Percentiles rank a stretch among this genome's conserved stretches.
These are phyloP conservation scores for Phytophthora europaea DNA, from an alignment of 352 stramenopile genomes.

Conservation along the genomic window DNA sequence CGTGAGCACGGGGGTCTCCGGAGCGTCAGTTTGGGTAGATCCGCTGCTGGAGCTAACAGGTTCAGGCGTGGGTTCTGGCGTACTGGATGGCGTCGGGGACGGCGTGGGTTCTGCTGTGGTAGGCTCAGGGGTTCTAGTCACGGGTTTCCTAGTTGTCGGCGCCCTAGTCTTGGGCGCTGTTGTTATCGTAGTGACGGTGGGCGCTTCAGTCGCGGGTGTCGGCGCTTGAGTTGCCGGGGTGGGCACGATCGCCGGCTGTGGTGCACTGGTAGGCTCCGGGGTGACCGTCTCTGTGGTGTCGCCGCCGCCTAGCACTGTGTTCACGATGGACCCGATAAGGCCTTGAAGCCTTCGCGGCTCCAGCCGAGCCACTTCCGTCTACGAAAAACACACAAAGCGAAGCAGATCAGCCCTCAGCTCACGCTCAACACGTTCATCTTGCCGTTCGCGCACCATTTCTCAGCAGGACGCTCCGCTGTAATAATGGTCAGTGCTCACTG, in stretches of 20 bases:
- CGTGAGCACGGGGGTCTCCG: constrained; percentile 16
- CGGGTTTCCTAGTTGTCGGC: constrained; percentile 19
- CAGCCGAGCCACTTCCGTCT: constrained; percentile 14
- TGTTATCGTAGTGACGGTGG: constrained; percentile 11
- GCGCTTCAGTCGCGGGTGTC: constrained; percentile 9
- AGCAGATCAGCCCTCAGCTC: background rate
- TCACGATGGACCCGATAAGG: constrained; percentile 32
- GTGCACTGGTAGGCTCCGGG: constrained; percentile 33
- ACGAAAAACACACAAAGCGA: background rate
- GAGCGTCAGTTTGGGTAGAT: constrained; percentile 1
- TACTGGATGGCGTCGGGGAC: constrained; percentile 7
- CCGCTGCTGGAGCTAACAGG: constrained; percentile 13
- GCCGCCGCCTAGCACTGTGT: constrained; percentile 26
- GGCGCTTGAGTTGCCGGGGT: constrained; percentile 3
- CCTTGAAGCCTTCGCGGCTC: constrained; percentile 27
- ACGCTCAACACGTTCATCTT: background rate
- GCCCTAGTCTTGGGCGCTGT: constrained; percentile 23
- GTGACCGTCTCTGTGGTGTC: constrained; percentile 15
- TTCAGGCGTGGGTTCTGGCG: constrained; percentile 17
- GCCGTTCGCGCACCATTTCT: constrained; percentile 28
- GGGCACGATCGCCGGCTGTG: constrained; percentile 3
- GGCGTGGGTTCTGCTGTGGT: constrained; percentile 17
- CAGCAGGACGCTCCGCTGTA: constrained; percentile 6
- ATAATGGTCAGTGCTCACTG: constrained; percentile 16
- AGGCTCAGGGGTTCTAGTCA: constrained; percentile 21